These are phyloP conservation scores for Coemansia sp. DNA, from an alignment of 192 early-diverging fungal species.

Conservation along the genomic window DNA sequence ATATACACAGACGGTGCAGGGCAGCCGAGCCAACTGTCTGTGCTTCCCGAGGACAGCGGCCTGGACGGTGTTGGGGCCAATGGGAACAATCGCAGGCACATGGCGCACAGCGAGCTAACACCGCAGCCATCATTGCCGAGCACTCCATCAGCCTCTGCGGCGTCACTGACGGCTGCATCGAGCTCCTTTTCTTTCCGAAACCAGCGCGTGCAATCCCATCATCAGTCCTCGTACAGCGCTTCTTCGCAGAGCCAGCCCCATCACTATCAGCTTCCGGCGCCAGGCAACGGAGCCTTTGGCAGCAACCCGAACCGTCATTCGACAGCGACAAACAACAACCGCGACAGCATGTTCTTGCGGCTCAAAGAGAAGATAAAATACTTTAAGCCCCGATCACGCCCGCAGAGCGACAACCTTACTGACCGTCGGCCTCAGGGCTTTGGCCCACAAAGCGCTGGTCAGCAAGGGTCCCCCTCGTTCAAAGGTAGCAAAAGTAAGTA, in stretches of 20 bases:
- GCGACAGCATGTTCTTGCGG: conserved; percentile 53
- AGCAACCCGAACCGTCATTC: conserved; percentile 28
- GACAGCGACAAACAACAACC: conserved; percentile 28
- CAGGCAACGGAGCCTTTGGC: conserved; percentile 8
- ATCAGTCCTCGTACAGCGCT: conserved; percentile 21
- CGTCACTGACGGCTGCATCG: conserved; percentile 38
- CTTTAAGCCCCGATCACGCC: conserved; percentile 44
- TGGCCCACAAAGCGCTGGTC: neutral
- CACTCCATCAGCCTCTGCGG: conserved; percentile 43
- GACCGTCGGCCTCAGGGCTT: conserved; percentile 23
- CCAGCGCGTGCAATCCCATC: conserved; percentile 20
- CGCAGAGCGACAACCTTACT: conserved; percentile 46
- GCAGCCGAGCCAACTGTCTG: conserved; percentile 16
- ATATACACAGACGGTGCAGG: conserved; percentile 4
- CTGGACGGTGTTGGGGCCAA: neutral
- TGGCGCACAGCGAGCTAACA: conserved; percentile 27
- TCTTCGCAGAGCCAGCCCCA: conserved; percentile 11
- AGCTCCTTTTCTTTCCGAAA: conserved; percentile 49
- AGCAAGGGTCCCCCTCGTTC: conserved; percentile 19
- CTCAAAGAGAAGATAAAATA: conserved; percentile 52
- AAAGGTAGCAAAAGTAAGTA: conserved; percentile 27
- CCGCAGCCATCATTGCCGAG: conserved; percentile 34
- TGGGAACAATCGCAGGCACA: conserved; percentile 16
- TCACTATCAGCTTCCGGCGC: conserved; percentile 9
- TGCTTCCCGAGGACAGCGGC: conserved; percentile 23